phyloP scores from a whole-genome alignment of 108 stramenopile species.

The Epipyxis sp. region DNA sequence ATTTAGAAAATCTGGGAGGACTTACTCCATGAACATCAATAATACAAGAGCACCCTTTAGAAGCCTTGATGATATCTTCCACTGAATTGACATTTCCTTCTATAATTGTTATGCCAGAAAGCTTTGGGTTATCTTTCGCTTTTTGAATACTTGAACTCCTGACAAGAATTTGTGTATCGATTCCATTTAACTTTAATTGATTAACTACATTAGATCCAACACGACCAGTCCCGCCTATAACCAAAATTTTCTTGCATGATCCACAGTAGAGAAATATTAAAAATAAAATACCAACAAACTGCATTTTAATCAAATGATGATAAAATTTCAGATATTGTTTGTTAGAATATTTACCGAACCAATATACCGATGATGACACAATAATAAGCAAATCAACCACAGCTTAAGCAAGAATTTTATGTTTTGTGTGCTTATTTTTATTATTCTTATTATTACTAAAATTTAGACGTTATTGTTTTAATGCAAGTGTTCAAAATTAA shows the following conservation, averaged over 20 bases:
- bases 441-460: no score
- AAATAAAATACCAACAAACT: neutral
- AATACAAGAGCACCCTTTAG: neutral
- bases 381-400: no score
- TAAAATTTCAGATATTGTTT: no score
- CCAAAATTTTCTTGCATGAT: slow-evolving; percentile 4
- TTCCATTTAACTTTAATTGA: neutral
- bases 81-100: neutral
- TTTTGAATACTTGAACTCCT: neutral
- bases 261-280: neutral
- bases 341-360: no score
- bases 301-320: neutral
- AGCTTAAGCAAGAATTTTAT: no score
- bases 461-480: no score
- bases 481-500: no score
- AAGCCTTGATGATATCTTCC: neutral
- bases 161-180: slow-evolving; percentile 5
- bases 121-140: neutral
- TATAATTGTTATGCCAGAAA: neutral
- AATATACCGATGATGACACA: no score
- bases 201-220: neutral
- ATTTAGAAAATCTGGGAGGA: neutral
- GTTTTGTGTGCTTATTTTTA: no score
- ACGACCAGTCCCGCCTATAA: slow-evolving; percentile 25
- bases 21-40: neutral